These are phyloP conservation scores for Amanita polypyramis DNA, from an alignment of 768 basidiomycete genomes.

Conservation along the genomic window DNA sequence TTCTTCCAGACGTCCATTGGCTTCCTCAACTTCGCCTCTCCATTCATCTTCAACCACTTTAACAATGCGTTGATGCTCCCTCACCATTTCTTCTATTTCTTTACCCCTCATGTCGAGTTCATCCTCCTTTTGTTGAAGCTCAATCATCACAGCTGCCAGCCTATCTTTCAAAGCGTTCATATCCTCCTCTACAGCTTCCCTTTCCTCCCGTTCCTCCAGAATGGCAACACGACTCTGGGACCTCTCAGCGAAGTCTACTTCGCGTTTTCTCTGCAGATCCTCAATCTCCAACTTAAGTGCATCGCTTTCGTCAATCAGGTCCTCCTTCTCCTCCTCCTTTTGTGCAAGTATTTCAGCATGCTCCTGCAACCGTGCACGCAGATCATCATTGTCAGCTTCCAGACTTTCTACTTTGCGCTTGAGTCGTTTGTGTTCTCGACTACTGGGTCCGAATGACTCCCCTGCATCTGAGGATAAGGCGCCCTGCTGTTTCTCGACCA, in stretches of 20 bases:
- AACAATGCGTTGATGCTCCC: slow-evolving; percentile 64
- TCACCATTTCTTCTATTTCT: slow-evolving; percentile 71
- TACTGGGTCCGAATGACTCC: slow-evolving; percentile 28
- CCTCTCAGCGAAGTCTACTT: slow-evolving; percentile 57
- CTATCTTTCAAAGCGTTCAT: slow-evolving; percentile 66
- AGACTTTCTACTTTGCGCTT: slow-evolving; percentile 45
- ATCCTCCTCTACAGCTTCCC: slow-evolving; percentile 73
- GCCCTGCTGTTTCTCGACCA: slow-evolving; percentile 48
- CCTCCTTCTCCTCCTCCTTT: slow-evolving; percentile 64
- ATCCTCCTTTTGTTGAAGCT: slow-evolving; percentile 79
- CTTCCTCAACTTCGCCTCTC: slow-evolving; percentile 81
- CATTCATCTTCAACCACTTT: slow-evolving; percentile 74
- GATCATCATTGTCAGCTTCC: slow-evolving; percentile 52
- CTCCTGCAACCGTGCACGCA: slow-evolving; percentile 47
- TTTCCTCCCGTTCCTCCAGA: slow-evolving; percentile 60
- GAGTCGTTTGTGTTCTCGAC: slow-evolving; percentile 30
- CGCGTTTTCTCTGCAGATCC: slow-evolving; percentile 46
- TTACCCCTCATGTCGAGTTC: slow-evolving; percentile 71
- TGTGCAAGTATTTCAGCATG: slow-evolving; percentile 43
- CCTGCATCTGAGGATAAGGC: slow-evolving; percentile 20
- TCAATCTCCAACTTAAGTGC: slow-evolving; percentile 57
- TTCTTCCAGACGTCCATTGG: slow-evolving; percentile 69
- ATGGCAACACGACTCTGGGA: slow-evolving; percentile 65
- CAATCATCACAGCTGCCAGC: slow-evolving; percentile 71
- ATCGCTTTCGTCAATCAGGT: slow-evolving; percentile 56